A percentile compares a stretch with the other conserved stretches of the same genome.
Conservation (phyloP, 2,329 filamentous ascomycete genomes). For the Seiridium cupressi region DNA sequence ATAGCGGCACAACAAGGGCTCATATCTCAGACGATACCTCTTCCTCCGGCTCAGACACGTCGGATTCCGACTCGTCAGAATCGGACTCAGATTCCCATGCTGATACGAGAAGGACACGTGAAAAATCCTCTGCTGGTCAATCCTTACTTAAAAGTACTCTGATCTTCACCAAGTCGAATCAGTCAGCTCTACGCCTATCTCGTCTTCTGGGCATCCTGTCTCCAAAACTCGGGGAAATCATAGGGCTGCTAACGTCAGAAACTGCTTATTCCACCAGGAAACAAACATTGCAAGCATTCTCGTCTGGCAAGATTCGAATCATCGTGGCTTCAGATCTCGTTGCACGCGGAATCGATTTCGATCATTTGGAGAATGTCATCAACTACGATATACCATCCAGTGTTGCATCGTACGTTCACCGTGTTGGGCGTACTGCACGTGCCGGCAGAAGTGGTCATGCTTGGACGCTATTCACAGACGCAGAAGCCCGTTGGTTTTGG, state of each 20-base stretch:
- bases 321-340: conserved; percentile 93
- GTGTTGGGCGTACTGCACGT: conserved; percentile 86
- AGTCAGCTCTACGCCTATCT: conserved; percentile 81
- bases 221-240: conserved; percentile 52
- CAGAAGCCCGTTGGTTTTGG: conserved; percentile 90
- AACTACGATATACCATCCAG: conserved; percentile 91
- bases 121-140: conserved; percentile 13
- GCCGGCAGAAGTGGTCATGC: conserved; percentile 74
- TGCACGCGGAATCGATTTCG: conserved; percentile 83
- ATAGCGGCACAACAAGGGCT: conserved; percentile 13
- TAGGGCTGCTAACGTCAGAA: conserved; percentile 75
- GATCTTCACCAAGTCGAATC: conserved; percentile 89
- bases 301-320: conserved; percentile 61
- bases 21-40: conserved; percentile 31
- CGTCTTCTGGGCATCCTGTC: conserved; percentile 71
- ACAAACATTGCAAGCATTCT: conserved; percentile 67
- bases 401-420: conserved; percentile 82
- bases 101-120: background rate
- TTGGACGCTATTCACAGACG: conserved; percentile 82
- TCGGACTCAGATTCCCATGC: conserved; percentile 23
- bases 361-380: conserved; percentile 76
- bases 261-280: conserved; percentile 70
- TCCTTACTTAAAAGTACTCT: conserved; percentile 49
- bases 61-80: conserved; percentile 23
- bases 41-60: conserved; percentile 21